Conservation (phyloP, 1,139 yeast species). For the Candida frijolesensis region DNA sequence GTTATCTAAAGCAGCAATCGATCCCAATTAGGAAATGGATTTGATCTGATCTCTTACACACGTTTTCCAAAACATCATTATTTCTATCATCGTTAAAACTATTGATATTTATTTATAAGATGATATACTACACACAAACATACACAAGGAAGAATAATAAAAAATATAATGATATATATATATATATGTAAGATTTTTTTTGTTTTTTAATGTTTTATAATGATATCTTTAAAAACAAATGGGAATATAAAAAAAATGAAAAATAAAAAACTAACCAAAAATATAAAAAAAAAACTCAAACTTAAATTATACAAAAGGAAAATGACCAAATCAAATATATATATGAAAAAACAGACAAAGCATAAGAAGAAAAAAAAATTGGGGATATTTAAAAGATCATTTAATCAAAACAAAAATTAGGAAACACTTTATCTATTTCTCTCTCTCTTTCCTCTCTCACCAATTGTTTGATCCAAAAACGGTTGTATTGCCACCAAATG, state of each 20-base stretch:
- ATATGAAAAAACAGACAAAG: not conserved
- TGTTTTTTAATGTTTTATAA: not conserved
- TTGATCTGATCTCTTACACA: slow-evolving; percentile 2
- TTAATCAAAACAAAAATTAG: not conserved
- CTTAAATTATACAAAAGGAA: slow-evolving; percentile 4
- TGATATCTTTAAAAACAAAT: not conserved
- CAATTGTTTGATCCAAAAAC: slow-evolving; percentile 12
- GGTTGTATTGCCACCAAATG: slow-evolving; percentile 9
- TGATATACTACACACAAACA: not conserved
- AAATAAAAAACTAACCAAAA: not conserved
- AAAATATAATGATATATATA: not conserved
- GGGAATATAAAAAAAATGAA: not conserved
- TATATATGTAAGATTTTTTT: not conserved
- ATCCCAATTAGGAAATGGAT: slow-evolving; percentile 4
- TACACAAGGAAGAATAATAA: not conserved
- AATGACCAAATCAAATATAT: slow-evolving; percentile 2
- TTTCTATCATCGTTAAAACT: too few species aligned
- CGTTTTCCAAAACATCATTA: too few species aligned
- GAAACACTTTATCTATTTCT: not conserved
- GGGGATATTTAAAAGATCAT: not conserved
- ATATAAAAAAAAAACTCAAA: not conserved
- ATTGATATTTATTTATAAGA: not conserved
- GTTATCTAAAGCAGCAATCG: not conserved
- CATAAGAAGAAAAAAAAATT: not conserved
- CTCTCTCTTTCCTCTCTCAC: slow-evolving; percentile 3